Base-by-base conservation (phyloP, 345 rosid species). In the Citrus australasica region DNA sequence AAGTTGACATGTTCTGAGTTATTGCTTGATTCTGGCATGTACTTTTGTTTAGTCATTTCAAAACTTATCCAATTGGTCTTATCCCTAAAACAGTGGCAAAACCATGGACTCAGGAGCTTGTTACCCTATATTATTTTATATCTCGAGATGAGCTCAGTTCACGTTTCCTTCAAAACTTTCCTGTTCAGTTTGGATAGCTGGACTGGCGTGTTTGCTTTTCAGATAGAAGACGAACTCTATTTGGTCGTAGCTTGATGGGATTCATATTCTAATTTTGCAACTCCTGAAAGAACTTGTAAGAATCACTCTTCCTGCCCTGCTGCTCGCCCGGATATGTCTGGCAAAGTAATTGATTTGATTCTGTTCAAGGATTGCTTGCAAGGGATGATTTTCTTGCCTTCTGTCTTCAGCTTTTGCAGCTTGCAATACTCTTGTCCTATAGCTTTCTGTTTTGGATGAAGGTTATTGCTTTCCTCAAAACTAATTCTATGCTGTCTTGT, bases 331-430 rank as follows among this genome's bases (percentile, higher is more conserved):
- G 46, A 17, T 58, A 55, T 58, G 76, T 73, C 65, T 72, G 13
- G 4, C 11, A 14, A 53, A 53, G 7, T 4, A 56, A 53, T 32
- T 9, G 21, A 7, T 28, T 66, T 67, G 11, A 14, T 32, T 71
- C 11, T 11, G 2, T 51, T 14, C 4, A 27, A 51, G 64, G 51
- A 46, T 46, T 46, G 51, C 51, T 46, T 46, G 51, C 51, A 46
- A 46, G 51, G 51, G 17, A 46, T 3, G 51, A 46, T 46, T 46
- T 46, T 46, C 51, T 46, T 46, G 51, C 17, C 51, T 46, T 46
- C 51, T 37, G 65, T 67, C 67, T 53, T 38, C 58, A 40, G 77
- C 24, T 40, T 74, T 16, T 60, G 73, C 73, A 35, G 69, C 25
- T 75, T 80, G 75, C 70, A 61, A 55, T 69, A 16, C 10, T 35